phyloP scores from a whole-genome alignment of 257 asterid genomes.

The Solanum rostratum region DNA sequence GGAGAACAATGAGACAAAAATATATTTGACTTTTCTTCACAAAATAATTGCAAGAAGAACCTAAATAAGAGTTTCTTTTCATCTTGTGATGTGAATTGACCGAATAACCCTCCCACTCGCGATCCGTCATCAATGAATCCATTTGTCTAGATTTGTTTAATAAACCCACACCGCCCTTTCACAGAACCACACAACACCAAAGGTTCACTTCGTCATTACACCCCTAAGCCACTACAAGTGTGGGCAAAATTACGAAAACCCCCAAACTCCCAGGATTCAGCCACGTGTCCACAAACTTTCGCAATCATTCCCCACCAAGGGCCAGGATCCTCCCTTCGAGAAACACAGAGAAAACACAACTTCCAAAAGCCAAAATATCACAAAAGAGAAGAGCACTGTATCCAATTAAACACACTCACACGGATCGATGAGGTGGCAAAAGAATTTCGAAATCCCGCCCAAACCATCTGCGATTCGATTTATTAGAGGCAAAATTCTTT shows the following conservation, averaged over 20 bases:
- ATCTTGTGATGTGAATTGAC: constrained; percentile 4
- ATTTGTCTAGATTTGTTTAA: constrained; percentile 19
- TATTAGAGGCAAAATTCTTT: constrained; percentile 4
- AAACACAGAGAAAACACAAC: constrained; percentile 74
- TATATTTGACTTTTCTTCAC: neutral
- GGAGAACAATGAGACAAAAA: neutral
- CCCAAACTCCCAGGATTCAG: neutral
- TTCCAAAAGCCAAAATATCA: constrained; percentile 15
- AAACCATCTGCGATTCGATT: constrained; percentile 35
- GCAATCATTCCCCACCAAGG: constrained; percentile 18
- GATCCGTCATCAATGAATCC: constrained; percentile 22
- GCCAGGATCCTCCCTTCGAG: constrained; percentile 17
- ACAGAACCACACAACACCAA: constrained; percentile 28
- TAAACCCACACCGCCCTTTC: constrained; percentile 33
- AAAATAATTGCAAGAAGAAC: neutral
- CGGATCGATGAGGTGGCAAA: constrained; percentile 56
- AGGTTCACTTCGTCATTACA: constrained; percentile 47
- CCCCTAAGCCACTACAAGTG: constrained; percentile 1
- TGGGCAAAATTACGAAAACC: constrained; percentile 3
- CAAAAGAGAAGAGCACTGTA: neutral
- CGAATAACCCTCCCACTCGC: constrained; percentile 11
- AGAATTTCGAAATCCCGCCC: constrained; percentile 82
- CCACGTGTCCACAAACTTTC: constrained; percentile 23
- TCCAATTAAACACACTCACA: constrained; percentile 7
- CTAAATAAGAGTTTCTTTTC: neutral